These are phyloP conservation scores for Monilinia vaccinii-corymbosi DNA, from an alignment of 2,329 filamentous ascomycete species.

Conservation along the genomic window DNA sequence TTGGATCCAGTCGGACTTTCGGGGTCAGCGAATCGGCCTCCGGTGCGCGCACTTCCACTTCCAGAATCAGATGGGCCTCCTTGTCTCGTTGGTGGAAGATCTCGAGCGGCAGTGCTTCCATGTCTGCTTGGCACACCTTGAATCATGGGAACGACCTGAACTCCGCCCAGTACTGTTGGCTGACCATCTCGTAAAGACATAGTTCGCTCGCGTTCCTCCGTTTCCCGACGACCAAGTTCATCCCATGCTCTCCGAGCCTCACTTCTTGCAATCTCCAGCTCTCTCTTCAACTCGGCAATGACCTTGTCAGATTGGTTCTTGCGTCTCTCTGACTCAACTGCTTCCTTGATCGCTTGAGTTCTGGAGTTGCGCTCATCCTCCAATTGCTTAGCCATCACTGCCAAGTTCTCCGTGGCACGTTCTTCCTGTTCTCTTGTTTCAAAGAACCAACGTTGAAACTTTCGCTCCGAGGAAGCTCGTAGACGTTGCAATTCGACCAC, in stretches of 20 bases:
- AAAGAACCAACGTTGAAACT: slow-evolving; percentile 98
- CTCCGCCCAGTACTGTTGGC: slow-evolving; percentile 81
- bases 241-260: slow-evolving; percentile 96
- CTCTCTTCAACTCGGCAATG: slow-evolving; percentile 83
- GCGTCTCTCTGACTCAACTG: slow-evolving; percentile 58
- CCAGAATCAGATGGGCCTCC: slow-evolving; percentile 34
- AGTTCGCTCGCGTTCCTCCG: slow-evolving; percentile 83
- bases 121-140: slow-evolving; percentile 54
- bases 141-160: slow-evolving; percentile 91
- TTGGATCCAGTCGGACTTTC: slow-evolving; percentile 15
- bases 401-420: slow-evolving; percentile 71
- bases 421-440: slow-evolving; percentile 87
- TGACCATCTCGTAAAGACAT: slow-evolving; percentile 78
- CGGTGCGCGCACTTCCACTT: slow-evolving; percentile 12
- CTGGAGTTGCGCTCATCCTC: slow-evolving; percentile 63
- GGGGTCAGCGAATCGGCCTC: slow-evolving; percentile 18
- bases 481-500: slow-evolving; percentile 92
- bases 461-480: slow-evolving; percentile 88
- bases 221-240: slow-evolving; percentile 84
- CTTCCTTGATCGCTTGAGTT: slow-evolving; percentile 56
- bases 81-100: slow-evolving; percentile 37
- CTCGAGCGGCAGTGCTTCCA: slow-evolving; percentile 33
- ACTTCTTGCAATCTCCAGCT: slow-evolving; percentile 89
- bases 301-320: slow-evolving; percentile 64
- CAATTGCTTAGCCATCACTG: slow-evolving; percentile 67